Conservation (phyloP, 2,329 filamentous ascomycete genomes). For the Mollisiaceae sp. region DNA sequence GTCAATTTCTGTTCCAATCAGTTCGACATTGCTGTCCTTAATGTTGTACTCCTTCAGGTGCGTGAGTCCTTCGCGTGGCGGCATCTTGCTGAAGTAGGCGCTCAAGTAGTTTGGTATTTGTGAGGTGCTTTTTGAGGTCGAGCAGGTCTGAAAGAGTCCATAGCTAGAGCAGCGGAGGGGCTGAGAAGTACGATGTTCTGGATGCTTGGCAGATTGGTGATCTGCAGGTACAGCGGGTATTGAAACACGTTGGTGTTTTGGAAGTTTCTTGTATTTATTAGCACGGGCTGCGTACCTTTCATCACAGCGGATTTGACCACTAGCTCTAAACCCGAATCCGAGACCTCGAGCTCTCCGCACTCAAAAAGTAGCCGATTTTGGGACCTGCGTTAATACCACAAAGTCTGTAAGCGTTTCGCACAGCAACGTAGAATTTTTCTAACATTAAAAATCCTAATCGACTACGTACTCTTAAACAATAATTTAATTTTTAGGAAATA, state of each 20-base stretch:
- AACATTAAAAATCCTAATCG: too few relatives aligned
- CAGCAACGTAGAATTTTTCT: too few relatives aligned
- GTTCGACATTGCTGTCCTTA: constrained; percentile 70
- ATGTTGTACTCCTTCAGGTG: constrained; percentile 69
- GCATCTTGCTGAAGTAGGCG: constrained; percentile 52
- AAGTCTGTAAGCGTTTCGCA: too few relatives aligned
- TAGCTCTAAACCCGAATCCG: too few relatives aligned
- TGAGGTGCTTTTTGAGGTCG: neutral
- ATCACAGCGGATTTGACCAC: too few relatives aligned
- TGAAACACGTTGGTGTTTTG: neutral
- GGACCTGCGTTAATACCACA: too few relatives aligned
- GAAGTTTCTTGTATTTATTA: neutral
- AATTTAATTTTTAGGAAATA: too few relatives aligned
- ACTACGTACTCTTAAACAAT: too few relatives aligned
- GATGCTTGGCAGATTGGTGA: neutral
- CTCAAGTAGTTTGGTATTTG: neutral
- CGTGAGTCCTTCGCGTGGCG: constrained; percentile 65
- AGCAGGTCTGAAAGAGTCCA: neutral
- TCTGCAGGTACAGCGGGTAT: constrained; percentile 2
- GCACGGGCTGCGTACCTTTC: neutral
- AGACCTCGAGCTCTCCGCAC: too few relatives aligned
- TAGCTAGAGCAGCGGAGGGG: neutral
- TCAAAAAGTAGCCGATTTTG: too few relatives aligned
- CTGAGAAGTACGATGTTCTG: too few relatives aligned
- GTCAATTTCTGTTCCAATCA: constrained; percentile 67